Base-by-base conservation (phyloP, 225 moss, liverwort and hornwort genomes). In the Bryum argenteum region DNA sequence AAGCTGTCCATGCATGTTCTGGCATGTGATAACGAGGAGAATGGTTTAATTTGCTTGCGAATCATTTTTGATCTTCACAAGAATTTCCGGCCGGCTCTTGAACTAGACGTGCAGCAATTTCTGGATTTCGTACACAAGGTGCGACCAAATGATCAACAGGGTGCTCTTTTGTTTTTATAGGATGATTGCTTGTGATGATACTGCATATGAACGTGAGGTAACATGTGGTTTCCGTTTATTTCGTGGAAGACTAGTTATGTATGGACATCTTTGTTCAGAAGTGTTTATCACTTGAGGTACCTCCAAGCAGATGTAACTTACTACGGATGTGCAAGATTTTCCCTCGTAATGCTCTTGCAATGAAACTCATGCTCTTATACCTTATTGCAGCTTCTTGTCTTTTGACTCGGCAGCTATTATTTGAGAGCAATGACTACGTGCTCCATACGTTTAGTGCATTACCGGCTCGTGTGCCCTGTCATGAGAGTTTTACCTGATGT, bases 1-100 rank as follows among this genome's bases (percentile, higher is more conserved):
- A 92, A 94, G 80, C 94, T 99, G 21, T 99, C 98, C 24, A 99
- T 99, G 98, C 98, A 94, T 71, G 98, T 99, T 70, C 71, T 99
- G 80, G 84, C 87, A 18, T 87, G 88, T 56, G 98, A 99, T 17
- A 99, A 99, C 73, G 98, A 99, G 84, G 98, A 99, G 81, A 99
- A 99, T 75, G 98, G 98, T 37, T 88, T 99, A 81, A 94, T 94
- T 73, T 99, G 98, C 69, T 71, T 99, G 77, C 89, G 98, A 45
- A 99, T 99, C 71, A 94, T 99, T 67, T 99, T 99, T 41, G 98
- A 98, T 59, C 92, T 98, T 66, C 98, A 98, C 81, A 98, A 98
- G 75, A 94, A 98, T 83, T 98, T 98, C 80, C 88, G 98, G 72
- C 98, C 94, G 70, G 82, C 92, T 65, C 85, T 94, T 78, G 98